These are phyloP conservation scores for Kuraishia ogatae DNA, from an alignment of 805 yeast species.

Conservation along the genomic window DNA sequence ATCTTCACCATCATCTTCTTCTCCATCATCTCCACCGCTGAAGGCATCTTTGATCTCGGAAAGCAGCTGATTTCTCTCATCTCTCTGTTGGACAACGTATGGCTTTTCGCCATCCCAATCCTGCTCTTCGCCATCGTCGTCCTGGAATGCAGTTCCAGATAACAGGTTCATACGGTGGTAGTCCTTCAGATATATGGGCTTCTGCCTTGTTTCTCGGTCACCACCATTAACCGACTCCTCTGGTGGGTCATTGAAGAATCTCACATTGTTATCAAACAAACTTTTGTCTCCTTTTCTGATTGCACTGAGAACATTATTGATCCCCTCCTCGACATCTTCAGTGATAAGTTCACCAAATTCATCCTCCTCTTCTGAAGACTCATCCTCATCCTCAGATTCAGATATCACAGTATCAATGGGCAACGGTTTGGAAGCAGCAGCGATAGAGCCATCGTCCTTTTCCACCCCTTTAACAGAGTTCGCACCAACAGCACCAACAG, in stretches of 20 bases:
- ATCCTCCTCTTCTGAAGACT: constrained; percentile 69
- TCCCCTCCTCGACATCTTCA: constrained; percentile 75
- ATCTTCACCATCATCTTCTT: constrained; percentile 32
- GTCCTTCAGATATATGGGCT: constrained; percentile 85
- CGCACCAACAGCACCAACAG: neutral
- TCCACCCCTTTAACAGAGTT: neutral
- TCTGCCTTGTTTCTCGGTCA: constrained; percentile 30
- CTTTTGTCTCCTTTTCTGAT: constrained; percentile 58
- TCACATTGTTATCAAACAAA: constrained; percentile 58
- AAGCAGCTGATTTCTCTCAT: constrained; percentile 65
- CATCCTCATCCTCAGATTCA: constrained; percentile 18
- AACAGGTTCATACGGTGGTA: constrained; percentile 81
- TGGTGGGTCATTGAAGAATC: constrained; percentile 55
- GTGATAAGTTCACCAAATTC: constrained; percentile 86
- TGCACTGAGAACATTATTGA: constrained; percentile 62
- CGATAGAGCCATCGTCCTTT: neutral
- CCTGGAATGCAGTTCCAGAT: constrained; percentile 51
- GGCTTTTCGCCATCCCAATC: constrained; percentile 50
- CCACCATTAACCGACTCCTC: constrained; percentile 21
- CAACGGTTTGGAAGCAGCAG: constrained; percentile 1
- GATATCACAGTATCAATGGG: constrained; percentile 5
- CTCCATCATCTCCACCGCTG: constrained; percentile 34
- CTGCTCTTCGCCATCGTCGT: constrained; percentile 41
- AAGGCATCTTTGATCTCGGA: constrained; percentile 59
- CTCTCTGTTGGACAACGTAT: constrained; percentile 65